These are phyloP conservation scores for Claviceps digitariae DNA, from an alignment of 2,329 filamentous ascomycete genomes.

Conservation along the genomic window DNA sequence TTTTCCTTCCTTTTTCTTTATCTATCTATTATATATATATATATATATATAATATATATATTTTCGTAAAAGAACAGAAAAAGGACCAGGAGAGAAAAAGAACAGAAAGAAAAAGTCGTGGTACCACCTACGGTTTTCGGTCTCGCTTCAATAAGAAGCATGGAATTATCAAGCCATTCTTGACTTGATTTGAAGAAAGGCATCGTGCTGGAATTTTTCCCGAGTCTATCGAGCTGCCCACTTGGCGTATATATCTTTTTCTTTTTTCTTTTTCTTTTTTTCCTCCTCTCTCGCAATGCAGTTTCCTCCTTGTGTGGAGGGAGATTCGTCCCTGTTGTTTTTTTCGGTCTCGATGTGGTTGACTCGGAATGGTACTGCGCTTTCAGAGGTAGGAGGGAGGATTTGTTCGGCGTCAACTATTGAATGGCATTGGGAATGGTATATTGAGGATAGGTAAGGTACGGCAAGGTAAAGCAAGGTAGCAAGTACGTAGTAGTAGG, in stretches of 20 bases:
- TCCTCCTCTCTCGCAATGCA: neutral
- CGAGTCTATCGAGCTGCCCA: neutral
- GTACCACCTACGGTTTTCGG: conserved; percentile 57
- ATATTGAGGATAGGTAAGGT: neutral
- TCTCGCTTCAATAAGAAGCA: conserved; percentile 71
- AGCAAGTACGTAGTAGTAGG: too few relatives aligned
- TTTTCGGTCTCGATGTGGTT: neutral
- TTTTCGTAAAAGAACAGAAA: too few relatives aligned
- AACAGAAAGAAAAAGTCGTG: neutral
- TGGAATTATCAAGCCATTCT: conserved; percentile 83
- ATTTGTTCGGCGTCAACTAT: neutral
- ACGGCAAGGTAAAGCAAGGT: too few relatives aligned
- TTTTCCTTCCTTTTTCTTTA: neutral
- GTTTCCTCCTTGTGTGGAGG: too few relatives aligned
- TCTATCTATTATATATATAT: too few relatives aligned
- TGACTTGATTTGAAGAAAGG: conserved; percentile 71
- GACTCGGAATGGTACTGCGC: neutral
- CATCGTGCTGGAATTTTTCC: conserved; percentile 41
- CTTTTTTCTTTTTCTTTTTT: neutral
- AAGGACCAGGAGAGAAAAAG: too few relatives aligned
- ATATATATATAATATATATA: too few relatives aligned
- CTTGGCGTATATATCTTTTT: neutral
- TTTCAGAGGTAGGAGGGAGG: neutral
- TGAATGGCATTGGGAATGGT: neutral
- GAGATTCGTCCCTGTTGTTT: neutral